Evolutionary conservation across 768 basidiomycete genomes (phyloP), one percentile per base, ranked within the genome.

Genomic region (Serendipita sp.): DNA sequence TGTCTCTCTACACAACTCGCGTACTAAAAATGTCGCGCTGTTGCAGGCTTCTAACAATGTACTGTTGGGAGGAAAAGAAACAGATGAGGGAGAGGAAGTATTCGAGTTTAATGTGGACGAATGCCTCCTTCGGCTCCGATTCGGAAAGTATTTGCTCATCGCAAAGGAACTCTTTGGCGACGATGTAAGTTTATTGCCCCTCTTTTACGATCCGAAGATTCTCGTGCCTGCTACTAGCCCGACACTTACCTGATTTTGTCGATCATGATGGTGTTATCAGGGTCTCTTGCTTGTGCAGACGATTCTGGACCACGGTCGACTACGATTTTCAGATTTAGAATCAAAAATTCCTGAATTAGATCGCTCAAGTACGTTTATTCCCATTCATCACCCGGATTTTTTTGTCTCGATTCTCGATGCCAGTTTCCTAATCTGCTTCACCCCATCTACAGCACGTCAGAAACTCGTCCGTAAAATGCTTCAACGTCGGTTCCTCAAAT

Each of bases 271-370:
- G 1, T 48, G 36, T 64, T 60, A 63, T 51, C 66, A 93, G 91
- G 90, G 81, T 11, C 81, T 82, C 62, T 83, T 87, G 64, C 83
- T 97, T 64, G 77, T 96, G 23, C 83, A 85, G 69, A 74, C 84
- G 10, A 77, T 95, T 32, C 76, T 95, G 63, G 84, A 92, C 70
- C 86, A 91, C 70, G 94, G 94, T 44, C 94, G 92, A 73, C 80
- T 95, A 70, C 83, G 83, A 56, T 79, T 85, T 2, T 83, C 82
- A 69, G 86, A 91, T 65, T 83, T 95, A 54, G 66, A 75, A 38
- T n/a, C 30, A 30, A 38, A 41, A 30, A 68, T 88, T 30, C 75
- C 78, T 16, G 73, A 75, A 45, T 73, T 85, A 10, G 56, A 60
- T 8, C 56, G 56, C 8, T 10, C 23, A 23, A 32, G 56, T 60